A percentile compares a stretch with the other conserved stretches of the same genome.
Evolutionary conservation across 164 flowering plant genomes (phyloP).

Genomic region (Aristolochia californica): DNA sequence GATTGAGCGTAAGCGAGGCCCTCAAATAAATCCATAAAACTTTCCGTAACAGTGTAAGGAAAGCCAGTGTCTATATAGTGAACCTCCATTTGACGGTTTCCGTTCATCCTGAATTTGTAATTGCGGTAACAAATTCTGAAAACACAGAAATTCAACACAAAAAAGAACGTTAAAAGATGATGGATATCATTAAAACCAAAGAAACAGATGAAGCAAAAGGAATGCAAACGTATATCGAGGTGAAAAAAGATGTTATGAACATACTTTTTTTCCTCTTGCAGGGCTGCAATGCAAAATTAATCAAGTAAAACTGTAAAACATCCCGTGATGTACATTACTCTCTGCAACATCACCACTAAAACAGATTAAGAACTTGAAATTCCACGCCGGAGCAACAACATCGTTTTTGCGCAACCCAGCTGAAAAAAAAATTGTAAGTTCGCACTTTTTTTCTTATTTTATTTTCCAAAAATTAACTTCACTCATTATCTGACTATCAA

Average conservation of each 20-base stretch:
- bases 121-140: constrained; percentile 5
- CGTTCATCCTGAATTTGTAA: constrained; percentile 28
- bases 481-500: neutral
- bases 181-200: neutral
- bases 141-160: neutral
- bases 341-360: neutral
- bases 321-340: neutral
- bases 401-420: neutral
- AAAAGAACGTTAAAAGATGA: neutral
- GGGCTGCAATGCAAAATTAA: too few relatives aligned
- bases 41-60: constrained; percentile 52
- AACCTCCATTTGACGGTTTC: constrained; percentile 44
- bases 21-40: constrained; percentile 69
- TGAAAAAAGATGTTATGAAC: too few relatives aligned
- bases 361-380: neutral
- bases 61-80: constrained; percentile 68
- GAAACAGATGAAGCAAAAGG: neutral
- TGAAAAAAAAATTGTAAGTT: neutral
- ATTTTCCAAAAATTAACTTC: neutral
- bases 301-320: neutral
- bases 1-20: constrained; percentile 39
- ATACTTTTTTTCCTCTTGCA: too few relatives aligned
- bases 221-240: neutral
- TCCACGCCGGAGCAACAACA: neutral
- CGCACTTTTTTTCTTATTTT: neutral